Percentiles rank a stretch among this genome's conserved stretches.
Evolutionary conservation across 2,329 filamentous ascomycete species (phyloP).

Genomic region (Cladosporium sp.): DNA sequence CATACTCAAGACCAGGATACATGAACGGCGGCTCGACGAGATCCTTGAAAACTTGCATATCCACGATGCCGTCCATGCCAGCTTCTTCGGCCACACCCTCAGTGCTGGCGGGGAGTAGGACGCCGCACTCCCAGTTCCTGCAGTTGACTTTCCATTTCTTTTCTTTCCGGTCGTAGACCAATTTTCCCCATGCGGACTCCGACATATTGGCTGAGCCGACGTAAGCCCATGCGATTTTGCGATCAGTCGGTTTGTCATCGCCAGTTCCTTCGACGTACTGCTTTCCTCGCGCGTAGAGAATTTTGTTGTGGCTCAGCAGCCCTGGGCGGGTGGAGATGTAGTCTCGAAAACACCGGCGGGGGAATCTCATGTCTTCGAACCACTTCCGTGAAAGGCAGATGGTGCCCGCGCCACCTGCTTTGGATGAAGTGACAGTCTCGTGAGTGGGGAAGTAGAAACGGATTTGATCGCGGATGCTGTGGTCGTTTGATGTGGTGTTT

Average conservation of each 20-base stretch:
- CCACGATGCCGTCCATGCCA: constrained; percentile 18
- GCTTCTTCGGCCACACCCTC: constrained; percentile 2
- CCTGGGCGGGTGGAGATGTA: constrained; percentile 66
- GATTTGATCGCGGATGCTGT: constrained; percentile 48
- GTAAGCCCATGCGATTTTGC: constrained; percentile 66
- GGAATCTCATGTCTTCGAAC: constrained; percentile 67
- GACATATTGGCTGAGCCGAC: constrained; percentile 88
- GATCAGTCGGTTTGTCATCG: not conserved
- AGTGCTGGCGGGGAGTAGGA: constrained; percentile 60
- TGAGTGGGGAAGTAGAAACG: constrained; percentile 77
- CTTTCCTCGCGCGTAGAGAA: constrained; percentile 36
- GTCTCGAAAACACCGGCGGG: constrained; percentile 66
- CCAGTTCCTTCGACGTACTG: constrained; percentile 9
- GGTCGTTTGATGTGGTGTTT: constrained; percentile 19
- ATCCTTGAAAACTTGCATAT: constrained; percentile 49
- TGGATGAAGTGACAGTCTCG: constrained; percentile 48
- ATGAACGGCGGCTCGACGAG: constrained; percentile 61
- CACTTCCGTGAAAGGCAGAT: constrained; percentile 72
- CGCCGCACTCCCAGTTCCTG: constrained; percentile 94
- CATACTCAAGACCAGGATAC: constrained; percentile 52
- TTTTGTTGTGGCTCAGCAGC: constrained; percentile 82
- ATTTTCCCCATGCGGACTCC: constrained; percentile 85
- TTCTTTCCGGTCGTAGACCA: constrained; percentile 63
- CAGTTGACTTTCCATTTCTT: constrained; percentile 71
- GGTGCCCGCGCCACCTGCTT: constrained; percentile 60